Evolutionary conservation across 768 basidiomycete genomes (phyloP).

Genomic region (Gloeostereum incarnatum): DNA sequence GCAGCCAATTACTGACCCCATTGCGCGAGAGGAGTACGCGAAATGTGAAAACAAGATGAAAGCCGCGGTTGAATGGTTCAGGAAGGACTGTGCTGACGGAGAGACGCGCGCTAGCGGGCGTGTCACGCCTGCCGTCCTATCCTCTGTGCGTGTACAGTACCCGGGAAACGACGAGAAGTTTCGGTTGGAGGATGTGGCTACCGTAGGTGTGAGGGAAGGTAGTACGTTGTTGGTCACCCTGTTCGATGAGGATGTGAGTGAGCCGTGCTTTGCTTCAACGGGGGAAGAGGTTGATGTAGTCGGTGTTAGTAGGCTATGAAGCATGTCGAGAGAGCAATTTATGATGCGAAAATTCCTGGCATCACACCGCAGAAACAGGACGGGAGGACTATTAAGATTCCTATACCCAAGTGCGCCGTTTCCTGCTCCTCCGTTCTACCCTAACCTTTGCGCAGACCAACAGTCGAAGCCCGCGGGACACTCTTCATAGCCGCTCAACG

Average conservation of each 20-base stretch:
- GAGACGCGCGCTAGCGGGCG: conserved; percentile 71
- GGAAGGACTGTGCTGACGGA: conserved; percentile 64
- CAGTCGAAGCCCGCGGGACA: conserved; percentile 58
- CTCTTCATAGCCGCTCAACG: conserved; percentile 47
- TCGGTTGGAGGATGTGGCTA: conserved; percentile 63
- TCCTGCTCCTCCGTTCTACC: not conserved
- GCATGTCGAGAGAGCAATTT: conserved; percentile 64
- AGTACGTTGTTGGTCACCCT: conserved; percentile 63
- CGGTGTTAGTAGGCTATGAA: conserved; percentile 56
- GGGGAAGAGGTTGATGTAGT: conserved; percentile 11
- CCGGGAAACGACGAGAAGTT: conserved; percentile 27
- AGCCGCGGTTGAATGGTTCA: conserved; percentile 59
- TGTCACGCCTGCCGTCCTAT: conserved; percentile 62
- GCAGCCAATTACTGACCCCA: conserved; percentile 43
- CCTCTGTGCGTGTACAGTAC: conserved; percentile 54
- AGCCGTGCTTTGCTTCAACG: not conserved
- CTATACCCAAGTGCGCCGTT: conserved; percentile 61
- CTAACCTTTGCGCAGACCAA: conserved; percentile 40
- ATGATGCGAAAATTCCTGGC: conserved; percentile 65
- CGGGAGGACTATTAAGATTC: conserved; percentile 63
- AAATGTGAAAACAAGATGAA: conserved; percentile 60
- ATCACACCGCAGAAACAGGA: conserved; percentile 68
- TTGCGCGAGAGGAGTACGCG: conserved; percentile 48
- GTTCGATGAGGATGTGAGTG: conserved; percentile 69
- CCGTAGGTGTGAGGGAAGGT: conserved; percentile 75